Evolutionary conservation across 805 yeast species (phyloP).

Genomic region (Candida piceae): DNA sequence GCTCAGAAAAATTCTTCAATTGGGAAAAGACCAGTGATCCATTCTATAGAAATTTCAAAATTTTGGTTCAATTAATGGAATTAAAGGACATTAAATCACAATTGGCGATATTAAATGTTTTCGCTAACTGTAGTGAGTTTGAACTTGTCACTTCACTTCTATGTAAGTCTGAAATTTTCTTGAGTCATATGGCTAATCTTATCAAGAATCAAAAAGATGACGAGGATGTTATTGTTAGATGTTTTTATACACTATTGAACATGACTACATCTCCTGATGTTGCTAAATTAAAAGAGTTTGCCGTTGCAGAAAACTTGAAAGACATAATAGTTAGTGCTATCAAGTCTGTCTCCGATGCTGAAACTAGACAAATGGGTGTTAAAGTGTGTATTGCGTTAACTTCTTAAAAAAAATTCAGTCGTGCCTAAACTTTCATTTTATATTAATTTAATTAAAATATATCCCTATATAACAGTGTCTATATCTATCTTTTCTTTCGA

Average conservation of each 20-base stretch:
- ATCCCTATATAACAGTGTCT: too few relatives aligned
- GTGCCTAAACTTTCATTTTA: background rate
- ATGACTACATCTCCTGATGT: slow-evolving; percentile 5
- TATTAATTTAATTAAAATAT: too few relatives aligned
- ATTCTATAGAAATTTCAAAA: slow-evolving; percentile 36
- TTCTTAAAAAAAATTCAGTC: background rate
- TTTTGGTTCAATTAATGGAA: slow-evolving; percentile 36
- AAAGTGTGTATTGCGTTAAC: background rate
- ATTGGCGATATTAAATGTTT: slow-evolving; percentile 26
- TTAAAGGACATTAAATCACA: slow-evolving; percentile 38
- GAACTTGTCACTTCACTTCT: slow-evolving; percentile 22
- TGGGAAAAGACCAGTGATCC: slow-evolving; percentile 31
- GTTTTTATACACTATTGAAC: slow-evolving; percentile 19
- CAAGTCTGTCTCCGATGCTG: slow-evolving; percentile 5
- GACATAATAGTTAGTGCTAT: slow-evolving; percentile 1
- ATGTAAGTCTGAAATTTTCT: slow-evolving; percentile 15
- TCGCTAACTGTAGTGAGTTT: slow-evolving; percentile 27
- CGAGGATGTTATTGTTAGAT: slow-evolving; percentile 20
- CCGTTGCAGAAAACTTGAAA: slow-evolving; percentile 4
- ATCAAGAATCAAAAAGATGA: slow-evolving; percentile 13
- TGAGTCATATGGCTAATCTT: slow-evolving; percentile 11
- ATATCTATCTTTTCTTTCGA: too few relatives aligned
- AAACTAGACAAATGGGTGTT: slow-evolving; percentile 9
- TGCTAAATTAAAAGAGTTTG: slow-evolving; percentile 1
- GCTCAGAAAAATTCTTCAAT: slow-evolving; percentile 57